Evolutionary conservation across 1,284 basidiomycete genomes (phyloP).

Genomic region (Rhodofomes roseus): DNA sequence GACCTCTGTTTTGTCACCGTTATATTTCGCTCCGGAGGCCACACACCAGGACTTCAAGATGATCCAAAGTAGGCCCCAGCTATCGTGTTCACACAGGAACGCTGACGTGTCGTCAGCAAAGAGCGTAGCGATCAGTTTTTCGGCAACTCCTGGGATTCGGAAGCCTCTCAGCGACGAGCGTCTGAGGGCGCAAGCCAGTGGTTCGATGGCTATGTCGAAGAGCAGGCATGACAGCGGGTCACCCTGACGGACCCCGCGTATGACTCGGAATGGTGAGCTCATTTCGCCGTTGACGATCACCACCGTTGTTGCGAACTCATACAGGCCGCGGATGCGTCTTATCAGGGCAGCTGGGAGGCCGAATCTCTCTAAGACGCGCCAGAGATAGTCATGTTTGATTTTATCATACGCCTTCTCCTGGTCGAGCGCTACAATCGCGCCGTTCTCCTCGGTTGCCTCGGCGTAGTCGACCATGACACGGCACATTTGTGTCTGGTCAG

Average conservation of each 20-base stretch:
- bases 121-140: neutral
- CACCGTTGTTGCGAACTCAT: constrained; percentile 17
- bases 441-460: constrained; percentile 21
- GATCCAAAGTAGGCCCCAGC: neutral
- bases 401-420: constrained; percentile 25
- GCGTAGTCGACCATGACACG: constrained; percentile 20
- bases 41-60: neutral
- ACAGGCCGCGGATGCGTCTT: constrained; percentile 17
- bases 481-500: constrained; percentile 20
- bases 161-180: constrained; percentile 29
- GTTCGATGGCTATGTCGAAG: constrained; percentile 35
- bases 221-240: constrained; percentile 36
- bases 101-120: neutral
- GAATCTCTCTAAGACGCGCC: constrained; percentile 17
- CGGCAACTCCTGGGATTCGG: constrained; percentile 12
- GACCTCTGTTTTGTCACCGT: neutral
- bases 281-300: constrained; percentile 26
- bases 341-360: constrained; percentile 19
- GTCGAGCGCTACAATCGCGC: constrained; percentile 25
- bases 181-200: constrained; percentile 25
- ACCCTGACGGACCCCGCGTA: constrained; percentile 28
- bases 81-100: neutral
- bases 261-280: constrained; percentile 16
- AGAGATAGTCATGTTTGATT: constrained; percentile 28
- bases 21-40: neutral